phyloP scores from a whole-genome alignment of 2,329 filamentous ascomycete genomes.

The Xylaria sp. region DNA sequence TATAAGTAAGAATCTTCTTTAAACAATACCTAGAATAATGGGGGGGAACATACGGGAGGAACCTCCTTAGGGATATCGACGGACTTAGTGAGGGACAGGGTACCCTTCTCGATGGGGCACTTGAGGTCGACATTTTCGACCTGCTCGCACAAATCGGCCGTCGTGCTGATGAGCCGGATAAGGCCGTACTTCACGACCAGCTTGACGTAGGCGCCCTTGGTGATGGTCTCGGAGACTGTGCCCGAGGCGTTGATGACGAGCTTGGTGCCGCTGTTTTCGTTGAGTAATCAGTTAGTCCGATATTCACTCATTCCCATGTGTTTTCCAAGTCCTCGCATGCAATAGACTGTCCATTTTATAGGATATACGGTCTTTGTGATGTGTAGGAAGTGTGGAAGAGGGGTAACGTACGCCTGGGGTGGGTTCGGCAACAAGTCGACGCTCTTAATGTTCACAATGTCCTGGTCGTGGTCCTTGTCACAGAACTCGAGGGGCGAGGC shows the following conservation, averaged over 20 bases:
- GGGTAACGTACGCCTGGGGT: conserved; percentile 66
- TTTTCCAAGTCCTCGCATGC: no score
- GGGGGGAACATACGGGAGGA: conserved; percentile 72
- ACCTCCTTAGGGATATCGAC: conserved; percentile 83
- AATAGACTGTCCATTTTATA: background rate
- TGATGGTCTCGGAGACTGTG: conserved; percentile 65
- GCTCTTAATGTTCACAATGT: conserved; percentile 70
- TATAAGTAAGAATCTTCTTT: background rate
- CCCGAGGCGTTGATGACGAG: conserved; percentile 77
- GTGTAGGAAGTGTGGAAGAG: background rate
- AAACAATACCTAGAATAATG: background rate
- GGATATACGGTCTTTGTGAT: background rate
- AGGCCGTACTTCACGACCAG: conserved; percentile 90
- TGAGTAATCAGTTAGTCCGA: background rate
- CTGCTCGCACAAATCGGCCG: conserved; percentile 82
- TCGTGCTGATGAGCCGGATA: conserved; percentile 79
- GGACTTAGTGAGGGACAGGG: conserved; percentile 67
- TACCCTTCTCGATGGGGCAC: conserved; percentile 81
- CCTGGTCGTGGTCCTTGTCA: conserved; percentile 54
- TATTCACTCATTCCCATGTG: background rate
- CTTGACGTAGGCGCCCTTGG: conserved; percentile 73
- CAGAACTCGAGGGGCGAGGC: conserved; percentile 83
- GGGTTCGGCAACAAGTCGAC: conserved; percentile 85
- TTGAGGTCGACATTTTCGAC: conserved; percentile 80
- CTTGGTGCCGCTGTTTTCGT: conserved; percentile 58